Evolutionary conservation across 306 rosid species (phyloP), one percentile per base, ranked within the genome.

Genomic region (Trifolium dubium): DNA sequence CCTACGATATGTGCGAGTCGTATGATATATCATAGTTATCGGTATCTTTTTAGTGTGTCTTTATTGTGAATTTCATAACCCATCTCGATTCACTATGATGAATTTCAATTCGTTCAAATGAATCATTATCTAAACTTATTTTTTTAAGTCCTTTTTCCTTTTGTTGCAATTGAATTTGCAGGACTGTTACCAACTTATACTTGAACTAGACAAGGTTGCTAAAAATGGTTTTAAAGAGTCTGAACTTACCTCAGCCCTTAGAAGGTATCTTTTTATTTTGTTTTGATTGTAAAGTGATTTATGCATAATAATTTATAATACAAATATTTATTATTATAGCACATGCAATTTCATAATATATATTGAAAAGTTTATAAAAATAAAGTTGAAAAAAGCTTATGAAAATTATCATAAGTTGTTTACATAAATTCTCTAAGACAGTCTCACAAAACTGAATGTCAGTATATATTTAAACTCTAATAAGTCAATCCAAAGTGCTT

Each of bases 121-220:
- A 12, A 3, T 4, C 10, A 43, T 23, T 23, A 23, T 23, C 23
- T 23, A 43, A 23, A 43, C 49, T 23, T 43, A 6, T 5, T 35
- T 23, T 23, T 23, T 23, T 23, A 23, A 23, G 23, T 23, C 23
- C 23, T 23, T 23, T 23, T 23, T 23, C 23, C 0, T 23, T 23
- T 23, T 23, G 23, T 23, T 23, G 23, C 23, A 23, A 23, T 1
- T 51, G 39, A 51, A 66, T 59, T 53, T 75, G 43, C 84, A 83
- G 87, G 84, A 83, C 56, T 72, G 84, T 72, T 83, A 76, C 77
- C 87, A 76, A 58, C 47, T 83, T 12, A 83, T 80, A 61, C 80
- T 83, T 40, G 87, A 83, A 79, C 87, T 83, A 53, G 87, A 83
- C 70, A 71, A 72, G 39, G 44, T 83, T 53, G 30, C 64, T 51